Evolutionary conservation across 176 grass and related monocot species (phyloP).

Genomic region (Triticum urartu): DNA sequence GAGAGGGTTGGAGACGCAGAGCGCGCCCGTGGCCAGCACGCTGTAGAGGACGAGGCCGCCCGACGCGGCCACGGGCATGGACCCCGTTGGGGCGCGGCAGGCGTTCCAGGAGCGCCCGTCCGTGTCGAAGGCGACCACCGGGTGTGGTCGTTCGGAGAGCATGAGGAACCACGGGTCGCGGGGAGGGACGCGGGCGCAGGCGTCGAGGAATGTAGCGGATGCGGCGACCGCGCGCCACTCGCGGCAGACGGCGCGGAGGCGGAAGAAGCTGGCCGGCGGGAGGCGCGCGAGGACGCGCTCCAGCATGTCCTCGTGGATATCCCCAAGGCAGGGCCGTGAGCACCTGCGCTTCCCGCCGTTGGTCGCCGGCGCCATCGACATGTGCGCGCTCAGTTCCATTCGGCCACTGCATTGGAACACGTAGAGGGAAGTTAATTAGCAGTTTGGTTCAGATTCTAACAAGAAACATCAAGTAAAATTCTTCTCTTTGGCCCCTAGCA

Average conservation of each 20-base stretch:
- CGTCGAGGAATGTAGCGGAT: slow-evolving; percentile 59
- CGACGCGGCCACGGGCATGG: slow-evolving; percentile 70
- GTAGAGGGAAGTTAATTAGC: not conserved
- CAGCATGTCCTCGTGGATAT: slow-evolving; percentile 78
- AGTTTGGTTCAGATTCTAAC: not conserved
- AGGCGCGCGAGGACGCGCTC: slow-evolving; percentile 74
- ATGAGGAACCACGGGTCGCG: slow-evolving; percentile 36
- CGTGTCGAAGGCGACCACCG: slow-evolving; percentile 44
- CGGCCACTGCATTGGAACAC: not conserved
- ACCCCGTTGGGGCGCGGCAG: slow-evolving; percentile 16
- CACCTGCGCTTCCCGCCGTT: slow-evolving; percentile 49
- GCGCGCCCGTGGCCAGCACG: slow-evolving; percentile 28
- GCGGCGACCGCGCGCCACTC: slow-evolving; percentile 51
- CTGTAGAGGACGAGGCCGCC: slow-evolving; percentile 82
- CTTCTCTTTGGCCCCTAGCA: not conserved
- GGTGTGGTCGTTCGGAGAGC: not conserved
- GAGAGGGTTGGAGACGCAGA: slow-evolving; percentile 69
- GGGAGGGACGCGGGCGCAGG: slow-evolving; percentile 45
- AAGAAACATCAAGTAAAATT: not conserved
- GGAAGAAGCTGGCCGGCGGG: slow-evolving; percentile 67
- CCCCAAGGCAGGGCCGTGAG: slow-evolving; percentile 32
- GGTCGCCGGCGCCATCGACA: not conserved
- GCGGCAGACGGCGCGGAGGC: slow-evolving; percentile 61
- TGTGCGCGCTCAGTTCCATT: slow-evolving; percentile 5
- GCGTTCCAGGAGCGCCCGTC: slow-evolving; percentile 20